These are phyloP conservation scores for Sonneratia alba DNA, from an alignment of 345 rosid species.

Conservation along the genomic window DNA sequence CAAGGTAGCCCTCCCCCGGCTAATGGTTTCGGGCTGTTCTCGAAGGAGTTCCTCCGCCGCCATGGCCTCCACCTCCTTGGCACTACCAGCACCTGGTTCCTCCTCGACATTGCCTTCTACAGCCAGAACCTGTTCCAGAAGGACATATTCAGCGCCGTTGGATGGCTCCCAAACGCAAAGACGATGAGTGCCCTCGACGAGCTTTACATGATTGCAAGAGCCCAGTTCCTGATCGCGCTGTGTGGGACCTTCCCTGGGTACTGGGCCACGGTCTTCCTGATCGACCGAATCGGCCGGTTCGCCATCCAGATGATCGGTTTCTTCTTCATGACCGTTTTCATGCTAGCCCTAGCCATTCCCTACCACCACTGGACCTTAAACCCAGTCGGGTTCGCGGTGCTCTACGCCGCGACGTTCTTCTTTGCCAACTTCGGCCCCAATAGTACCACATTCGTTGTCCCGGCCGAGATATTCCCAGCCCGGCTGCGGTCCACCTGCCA, in stretches of 20 bases:
- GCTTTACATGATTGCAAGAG: slow-evolving; percentile 12
- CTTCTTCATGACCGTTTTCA: slow-evolving; percentile 19
- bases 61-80: slow-evolving; percentile 13
- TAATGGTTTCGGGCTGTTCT: slow-evolving; percentile 10
- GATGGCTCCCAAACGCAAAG: slow-evolving; percentile 12
- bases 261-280: slow-evolving; percentile 20
- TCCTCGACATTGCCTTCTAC: slow-evolving; percentile 19
- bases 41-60: slow-evolving; percentile 11
- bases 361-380: slow-evolving; percentile 17
- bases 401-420: slow-evolving; percentile 12
- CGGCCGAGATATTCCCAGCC: slow-evolving; percentile 14
- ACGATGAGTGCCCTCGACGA: slow-evolving; percentile 20
- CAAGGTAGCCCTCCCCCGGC: neutral
- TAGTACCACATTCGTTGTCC: slow-evolving; percentile 15
- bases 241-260: slow-evolving; percentile 25
- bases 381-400: slow-evolving; percentile 6
- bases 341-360: slow-evolving; percentile 20
- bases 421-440: slow-evolving; percentile 19
- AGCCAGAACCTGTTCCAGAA: slow-evolving; percentile 22
- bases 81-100: slow-evolving; percentile 23
- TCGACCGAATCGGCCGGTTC: slow-evolving; percentile 19
- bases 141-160: slow-evolving; percentile 20
- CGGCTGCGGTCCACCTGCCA: slow-evolving; percentile 14
- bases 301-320: slow-evolving; percentile 22
- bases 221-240: slow-evolving; percentile 17